A percentile compares a stretch with the other conserved stretches of the same genome.
These are phyloP conservation scores for Rhododendron vialii DNA, from an alignment of 148 eudicot species.

Conservation along the genomic window DNA sequence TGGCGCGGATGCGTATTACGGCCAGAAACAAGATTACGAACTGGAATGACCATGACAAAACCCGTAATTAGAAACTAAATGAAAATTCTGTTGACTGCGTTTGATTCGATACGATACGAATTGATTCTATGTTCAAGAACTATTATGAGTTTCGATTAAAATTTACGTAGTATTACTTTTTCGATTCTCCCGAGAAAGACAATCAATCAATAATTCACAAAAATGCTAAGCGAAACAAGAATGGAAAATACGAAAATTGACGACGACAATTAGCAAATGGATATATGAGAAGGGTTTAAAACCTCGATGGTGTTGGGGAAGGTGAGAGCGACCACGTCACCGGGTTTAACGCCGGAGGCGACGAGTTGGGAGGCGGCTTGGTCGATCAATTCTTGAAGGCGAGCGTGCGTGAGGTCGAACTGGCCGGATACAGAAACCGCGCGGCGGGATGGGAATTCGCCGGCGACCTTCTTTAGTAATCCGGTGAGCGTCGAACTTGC, in stretches of 20 bases:
- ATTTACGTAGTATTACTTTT: too few relatives aligned
- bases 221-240: neutral
- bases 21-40: constrained; percentile 79
- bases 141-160: too few relatives aligned
- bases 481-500: constrained; percentile 61
- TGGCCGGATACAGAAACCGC: constrained; percentile 73
- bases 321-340: constrained; percentile 89
- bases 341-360: constrained; percentile 61
- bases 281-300: neutral
- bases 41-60: constrained; percentile 31
- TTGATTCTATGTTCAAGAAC: too few relatives aligned
- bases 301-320: constrained; percentile 93
- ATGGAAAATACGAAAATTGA: neutral
- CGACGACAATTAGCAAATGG: neutral
- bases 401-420: constrained; percentile 52
- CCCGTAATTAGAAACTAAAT: neutral
- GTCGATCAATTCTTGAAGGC: constrained; percentile 44
- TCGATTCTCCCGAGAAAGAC: too few relatives aligned
- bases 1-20: constrained; percentile 75
- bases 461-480: constrained; percentile 48
- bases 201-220: too few relatives aligned
- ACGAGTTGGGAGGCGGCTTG: constrained; percentile 48
- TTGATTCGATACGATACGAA: too few relatives aligned
- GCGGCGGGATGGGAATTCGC: constrained; percentile 47
- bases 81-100: too few relatives aligned